These are phyloP conservation scores for Draba incana DNA, from an alignment of 345 rosid genomes.

Conservation along the genomic window DNA sequence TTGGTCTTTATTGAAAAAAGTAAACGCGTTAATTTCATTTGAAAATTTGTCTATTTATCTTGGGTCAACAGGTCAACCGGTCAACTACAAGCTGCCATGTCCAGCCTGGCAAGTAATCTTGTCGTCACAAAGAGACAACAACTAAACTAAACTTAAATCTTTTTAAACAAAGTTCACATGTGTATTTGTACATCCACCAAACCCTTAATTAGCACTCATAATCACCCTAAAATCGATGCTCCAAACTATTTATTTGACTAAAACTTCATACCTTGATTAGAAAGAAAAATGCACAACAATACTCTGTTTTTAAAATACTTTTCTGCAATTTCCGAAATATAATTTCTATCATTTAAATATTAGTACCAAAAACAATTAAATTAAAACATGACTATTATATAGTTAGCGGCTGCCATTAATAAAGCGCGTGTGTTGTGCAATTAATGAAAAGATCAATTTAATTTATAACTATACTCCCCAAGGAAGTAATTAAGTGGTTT, in stretches of 20 bases:
- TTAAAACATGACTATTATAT: background rate
- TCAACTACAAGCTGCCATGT: slow-evolving; percentile 32
- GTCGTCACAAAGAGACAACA: slow-evolving; percentile 37
- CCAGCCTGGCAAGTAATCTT: slow-evolving; percentile 38
- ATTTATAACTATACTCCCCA: slow-evolving; percentile 10
- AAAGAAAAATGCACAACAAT: no score
- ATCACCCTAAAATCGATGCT: background rate
- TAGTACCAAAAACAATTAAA: background rate
- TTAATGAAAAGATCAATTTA: slow-evolving; percentile 16
- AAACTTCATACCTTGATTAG: background rate
- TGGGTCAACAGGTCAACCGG: slow-evolving; percentile 33
- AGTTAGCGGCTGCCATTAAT: slow-evolving; percentile 15
- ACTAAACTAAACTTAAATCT: background rate
- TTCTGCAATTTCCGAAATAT: no score
- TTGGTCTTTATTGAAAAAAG: background rate
- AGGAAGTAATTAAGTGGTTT: slow-evolving; percentile 14
- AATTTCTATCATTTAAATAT: background rate
- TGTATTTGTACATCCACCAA: slow-evolving; percentile 17
- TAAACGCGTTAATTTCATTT: slow-evolving; percentile 33
- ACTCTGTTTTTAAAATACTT: no score
- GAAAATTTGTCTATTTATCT: background rate
- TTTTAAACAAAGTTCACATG: background rate
- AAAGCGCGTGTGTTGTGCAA: slow-evolving; percentile 8
- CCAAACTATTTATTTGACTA: background rate
- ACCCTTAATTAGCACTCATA: slow-evolving; percentile 19